phyloP scores from a whole-genome alignment of 306 rosid genomes.

The Psophocarpus tetragonolobus region DNA sequence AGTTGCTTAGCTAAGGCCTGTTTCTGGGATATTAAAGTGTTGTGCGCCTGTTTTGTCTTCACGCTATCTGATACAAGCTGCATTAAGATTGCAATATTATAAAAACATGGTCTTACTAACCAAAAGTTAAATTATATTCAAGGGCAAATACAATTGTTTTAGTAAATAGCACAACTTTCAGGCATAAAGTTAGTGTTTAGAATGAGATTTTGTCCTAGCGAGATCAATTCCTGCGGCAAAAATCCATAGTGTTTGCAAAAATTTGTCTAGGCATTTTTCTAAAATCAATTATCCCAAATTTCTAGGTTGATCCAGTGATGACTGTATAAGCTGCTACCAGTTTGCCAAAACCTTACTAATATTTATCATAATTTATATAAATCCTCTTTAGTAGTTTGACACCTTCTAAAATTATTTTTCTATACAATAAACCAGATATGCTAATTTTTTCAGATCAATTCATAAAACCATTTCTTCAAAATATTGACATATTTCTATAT shows the following conservation, averaged over 20 bases:
- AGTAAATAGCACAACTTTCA: conserved; percentile 9
- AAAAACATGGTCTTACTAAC: conserved; percentile 1
- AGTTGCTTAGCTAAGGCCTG: conserved; percentile 79
- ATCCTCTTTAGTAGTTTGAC: neutral
- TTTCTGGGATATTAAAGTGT: conserved; percentile 64
- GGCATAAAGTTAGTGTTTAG: conserved; percentile 3
- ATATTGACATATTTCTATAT: neutral
- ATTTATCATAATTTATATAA: conserved; percentile 8
- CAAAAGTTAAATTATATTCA: conserved; percentile 12
- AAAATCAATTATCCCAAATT: conserved; percentile 12
- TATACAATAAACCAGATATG: conserved; percentile 1
- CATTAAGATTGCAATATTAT: conserved; percentile 40
- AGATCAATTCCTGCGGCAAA: neutral
- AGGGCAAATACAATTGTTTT: neutral
- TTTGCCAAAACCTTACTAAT: conserved; percentile 1
- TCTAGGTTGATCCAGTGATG: conserved; percentile 2
- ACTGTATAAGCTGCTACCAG: neutral
- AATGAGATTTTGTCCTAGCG: conserved; percentile 1
- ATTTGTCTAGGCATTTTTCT: neutral
- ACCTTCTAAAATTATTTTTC: neutral
- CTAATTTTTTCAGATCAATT: neutral
- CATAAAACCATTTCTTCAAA: conserved; percentile 1
- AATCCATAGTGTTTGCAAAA: neutral
- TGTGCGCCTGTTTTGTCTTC: conserved; percentile 80
- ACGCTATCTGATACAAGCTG: conserved; percentile 98